phyloP scores from a whole-genome alignment of 306 rosid genomes.

The Quercus dentata region DNA sequence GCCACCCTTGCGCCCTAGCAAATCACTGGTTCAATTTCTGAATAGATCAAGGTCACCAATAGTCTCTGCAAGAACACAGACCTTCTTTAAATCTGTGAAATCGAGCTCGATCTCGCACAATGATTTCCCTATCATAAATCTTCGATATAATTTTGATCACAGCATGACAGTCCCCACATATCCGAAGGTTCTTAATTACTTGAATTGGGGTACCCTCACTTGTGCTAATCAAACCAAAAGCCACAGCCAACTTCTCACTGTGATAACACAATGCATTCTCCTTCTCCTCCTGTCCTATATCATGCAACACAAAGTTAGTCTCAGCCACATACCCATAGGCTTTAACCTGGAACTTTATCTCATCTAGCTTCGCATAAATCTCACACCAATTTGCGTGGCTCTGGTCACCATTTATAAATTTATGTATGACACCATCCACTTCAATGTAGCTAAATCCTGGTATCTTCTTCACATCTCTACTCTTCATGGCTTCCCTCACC shows the following conservation, averaged over 20 bases:
- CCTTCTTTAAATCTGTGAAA: slow-evolving; percentile 82
- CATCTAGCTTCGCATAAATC: slow-evolving; percentile 81
- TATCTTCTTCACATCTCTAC: slow-evolving; percentile 72
- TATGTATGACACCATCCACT: slow-evolving; percentile 57
- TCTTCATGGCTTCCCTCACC: slow-evolving; percentile 71
- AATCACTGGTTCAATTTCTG: neutral
- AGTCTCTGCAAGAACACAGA: slow-evolving; percentile 79
- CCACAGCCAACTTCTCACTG: slow-evolving; percentile 89
- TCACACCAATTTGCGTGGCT: slow-evolving; percentile 49
- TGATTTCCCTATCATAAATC: slow-evolving; percentile 65
- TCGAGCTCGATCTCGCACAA: slow-evolving; percentile 80
- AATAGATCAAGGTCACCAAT: slow-evolving; percentile 52
- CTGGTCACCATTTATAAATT: slow-evolving; percentile 71
- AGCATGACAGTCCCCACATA: slow-evolving; percentile 78
- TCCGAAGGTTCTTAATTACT: slow-evolving; percentile 86
- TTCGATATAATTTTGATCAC: slow-evolving; percentile 64
- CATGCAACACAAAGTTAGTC: slow-evolving; percentile 78
- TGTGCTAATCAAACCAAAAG: slow-evolving; percentile 76
- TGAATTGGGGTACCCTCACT: slow-evolving; percentile 60
- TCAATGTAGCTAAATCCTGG: slow-evolving; percentile 82
- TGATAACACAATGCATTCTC: slow-evolving; percentile 76
- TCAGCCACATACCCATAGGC: slow-evolving; percentile 59
- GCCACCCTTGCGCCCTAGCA: neutral
- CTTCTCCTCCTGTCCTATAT: slow-evolving; percentile 92
- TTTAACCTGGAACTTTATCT: slow-evolving; percentile 62